Conservation (phyloP, 2,329 filamentous ascomycete genomes). For the Lecanicillium sp. region DNA sequence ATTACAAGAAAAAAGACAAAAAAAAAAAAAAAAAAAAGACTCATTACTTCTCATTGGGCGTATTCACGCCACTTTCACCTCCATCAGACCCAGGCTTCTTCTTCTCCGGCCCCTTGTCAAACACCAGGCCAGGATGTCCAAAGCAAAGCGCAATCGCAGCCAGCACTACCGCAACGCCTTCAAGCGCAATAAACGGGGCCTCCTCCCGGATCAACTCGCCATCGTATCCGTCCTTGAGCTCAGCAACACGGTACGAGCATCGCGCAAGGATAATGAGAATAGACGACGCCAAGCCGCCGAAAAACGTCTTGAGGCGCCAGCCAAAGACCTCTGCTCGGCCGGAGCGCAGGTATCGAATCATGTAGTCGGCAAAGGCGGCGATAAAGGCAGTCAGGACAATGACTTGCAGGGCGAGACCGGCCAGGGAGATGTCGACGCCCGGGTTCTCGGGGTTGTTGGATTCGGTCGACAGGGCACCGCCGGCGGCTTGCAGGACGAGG, state of each 20-base stretch:
- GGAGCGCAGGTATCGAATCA: conserved; percentile 31
- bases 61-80: conserved; percentile 14
- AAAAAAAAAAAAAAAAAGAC: no score
- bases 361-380: conserved; percentile 38
- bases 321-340: conserved; percentile 15
- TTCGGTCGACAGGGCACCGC: conserved; percentile 43
- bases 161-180: conserved; percentile 22
- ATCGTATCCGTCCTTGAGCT: conserved; percentile 55
- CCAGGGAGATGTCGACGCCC: conserved; percentile 32
- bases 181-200: conserved; percentile 18
- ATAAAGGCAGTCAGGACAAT: conserved; percentile 45
- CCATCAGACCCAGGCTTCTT: conserved; percentile 12
- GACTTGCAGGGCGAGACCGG: conserved; percentile 52
- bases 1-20: no score
- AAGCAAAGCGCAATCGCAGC: conserved; percentile 28
- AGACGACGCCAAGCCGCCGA: conserved; percentile 42
- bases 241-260: conserved; percentile 56
- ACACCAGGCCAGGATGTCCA: conserved; percentile 33
- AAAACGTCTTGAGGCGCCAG: conserved; percentile 34
- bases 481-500: conserved; percentile 47
- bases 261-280: conserved; percentile 53
- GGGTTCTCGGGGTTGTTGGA: conserved; percentile 27
- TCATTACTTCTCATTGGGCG: no score
- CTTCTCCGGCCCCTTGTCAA: conserved; percentile 14
- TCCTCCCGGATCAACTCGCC: conserved; percentile 47